Base-by-base conservation (phyloP, 768 basidiomycete species). In the Butyriboletus loyo region DNA sequence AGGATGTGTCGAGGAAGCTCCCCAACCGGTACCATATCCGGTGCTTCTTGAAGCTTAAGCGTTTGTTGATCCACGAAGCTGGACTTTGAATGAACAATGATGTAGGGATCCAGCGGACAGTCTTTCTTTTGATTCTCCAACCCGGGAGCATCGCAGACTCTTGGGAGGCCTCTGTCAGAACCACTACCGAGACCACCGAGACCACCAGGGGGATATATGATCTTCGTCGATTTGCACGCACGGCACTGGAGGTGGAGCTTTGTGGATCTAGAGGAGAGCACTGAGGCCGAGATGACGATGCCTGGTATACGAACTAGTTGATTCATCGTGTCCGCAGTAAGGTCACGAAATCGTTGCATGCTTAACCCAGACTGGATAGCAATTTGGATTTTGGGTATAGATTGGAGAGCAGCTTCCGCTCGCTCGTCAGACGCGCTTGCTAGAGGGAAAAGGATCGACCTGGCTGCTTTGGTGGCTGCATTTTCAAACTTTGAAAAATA, bases 21-120 rank as follows among this genome's bases (percentile, higher is more conserved):
- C 78, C 97, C 97, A 24, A 98, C 95, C 0, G 97, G 97, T 1
- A 99, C 97, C 92, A 98, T 97, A 69, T 99, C 97, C 0, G 97
- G 97, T 17, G 96, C 95, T 71, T 99, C 97, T 71, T 99, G 97
- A 13, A 99, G 81, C 68, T 99, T 99, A 61, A 99, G 79, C 11
- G 84, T 89, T 71, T 99, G 97, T 60, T 97, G 94, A 66, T 99
- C 97, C 8, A 94, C 87, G 65, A 98, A 99, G 7, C 82, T 78
- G 30, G 92, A 98, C 72, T 92, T 91, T 34, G 92, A 87, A 70
- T 99, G 97, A 15, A 98, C 77, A 65, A 99, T 95, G 47, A 93
- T 78, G 72, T 95, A 99, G 1, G 97, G 97, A 66, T 98, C 97
- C 49, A 98, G 69, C 0, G 94, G 94, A 65, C 97, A 99, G 58